These are phyloP conservation scores for Aspergillus melleus DNA, from an alignment of 2,329 filamentous ascomycete species.

Conservation along the genomic window DNA sequence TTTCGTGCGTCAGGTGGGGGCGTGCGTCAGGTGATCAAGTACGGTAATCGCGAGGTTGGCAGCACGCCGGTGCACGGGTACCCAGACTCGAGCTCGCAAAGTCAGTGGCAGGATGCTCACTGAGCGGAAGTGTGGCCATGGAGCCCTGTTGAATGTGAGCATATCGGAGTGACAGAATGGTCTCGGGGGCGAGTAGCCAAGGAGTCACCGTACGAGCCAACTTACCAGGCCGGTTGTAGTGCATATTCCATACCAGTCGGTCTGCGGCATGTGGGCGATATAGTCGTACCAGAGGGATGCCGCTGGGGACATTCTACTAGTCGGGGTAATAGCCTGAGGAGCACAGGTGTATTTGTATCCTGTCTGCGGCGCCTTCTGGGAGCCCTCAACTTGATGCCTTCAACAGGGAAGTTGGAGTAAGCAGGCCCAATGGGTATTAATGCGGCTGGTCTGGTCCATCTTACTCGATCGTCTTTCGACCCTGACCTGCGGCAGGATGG, in stretches of 20 bases:
- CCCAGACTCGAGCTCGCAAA: neutral
- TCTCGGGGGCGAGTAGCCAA: constrained; percentile 3
- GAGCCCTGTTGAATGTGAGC: neutral
- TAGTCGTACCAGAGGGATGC: constrained; percentile 3
- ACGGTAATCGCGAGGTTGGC: too few species aligned
- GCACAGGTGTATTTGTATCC: constrained; percentile 5
- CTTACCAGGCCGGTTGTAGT: neutral
- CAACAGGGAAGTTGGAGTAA: constrained; percentile 2
- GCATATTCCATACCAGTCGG: constrained; percentile 5
- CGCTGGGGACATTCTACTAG: constrained; percentile 6
- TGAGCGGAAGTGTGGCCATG: neutral
- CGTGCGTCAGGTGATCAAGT: too few species aligned
- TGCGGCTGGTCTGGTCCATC: neutral
- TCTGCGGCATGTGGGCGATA: constrained; percentile 6
- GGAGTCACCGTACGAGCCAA: constrained; percentile 1
- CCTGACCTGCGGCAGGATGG: neutral
- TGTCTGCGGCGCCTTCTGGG: neutral
- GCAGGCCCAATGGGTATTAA: constrained; percentile 1
- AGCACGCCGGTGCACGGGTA: neutral
- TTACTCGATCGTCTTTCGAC: neutral
- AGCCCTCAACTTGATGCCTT: constrained; percentile 4
- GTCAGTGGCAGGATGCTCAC: constrained; percentile 2
- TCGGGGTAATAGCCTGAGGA: neutral
- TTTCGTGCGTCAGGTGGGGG: too few species aligned
- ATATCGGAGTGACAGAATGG: neutral